Conservation (phyloP, 352 stramenopile genomes). For the Phytopythium ostracodes region DNA sequence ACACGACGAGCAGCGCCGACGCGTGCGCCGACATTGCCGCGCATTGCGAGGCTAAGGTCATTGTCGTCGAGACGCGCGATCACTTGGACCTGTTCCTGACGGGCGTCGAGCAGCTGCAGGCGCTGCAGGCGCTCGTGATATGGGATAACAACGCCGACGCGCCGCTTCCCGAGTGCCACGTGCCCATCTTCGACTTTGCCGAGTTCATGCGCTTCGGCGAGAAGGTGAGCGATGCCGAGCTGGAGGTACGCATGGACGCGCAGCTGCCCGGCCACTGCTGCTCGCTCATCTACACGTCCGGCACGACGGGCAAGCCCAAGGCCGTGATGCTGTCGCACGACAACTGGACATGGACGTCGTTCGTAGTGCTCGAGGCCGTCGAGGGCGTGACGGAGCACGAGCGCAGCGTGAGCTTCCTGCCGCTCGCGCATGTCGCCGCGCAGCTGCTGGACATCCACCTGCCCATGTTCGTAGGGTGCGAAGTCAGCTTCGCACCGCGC, state of each 20-base stretch:
- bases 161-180: conserved; percentile 18
- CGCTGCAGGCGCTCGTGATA: conserved; percentile 75
- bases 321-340: conserved; percentile 77
- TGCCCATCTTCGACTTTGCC: conserved; percentile 57
- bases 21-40: conserved; percentile 74
- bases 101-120: conserved; percentile 56
- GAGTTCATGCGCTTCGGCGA: conserved; percentile 56
- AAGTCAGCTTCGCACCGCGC: conserved; percentile 65
- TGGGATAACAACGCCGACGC: conserved; percentile 45
- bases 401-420: conserved; percentile 74
- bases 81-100: conserved; percentile 75
- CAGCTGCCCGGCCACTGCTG: conserved; percentile 62
- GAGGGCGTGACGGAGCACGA: conserved; percentile 47
- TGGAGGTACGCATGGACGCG: conserved; percentile 37
- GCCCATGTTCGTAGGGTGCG: conserved; percentile 50
- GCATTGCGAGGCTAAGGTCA: conserved; percentile 75
- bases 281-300: conserved; percentile 91
- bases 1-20: conserved; percentile 75
- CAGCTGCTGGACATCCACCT: conserved; percentile 81
- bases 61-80: conserved; percentile 63
- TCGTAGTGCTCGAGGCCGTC: conserved; percentile 45
- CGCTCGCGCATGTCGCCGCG: conserved; percentile 78
- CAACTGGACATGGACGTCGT: conserved; percentile 70
- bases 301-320: conserved; percentile 65
- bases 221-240: conserved; percentile 17